These are phyloP conservation scores for Penicillium longicatenatum DNA, from an alignment of 495 filamentous ascomycete genomes.

Conservation along the genomic window DNA sequence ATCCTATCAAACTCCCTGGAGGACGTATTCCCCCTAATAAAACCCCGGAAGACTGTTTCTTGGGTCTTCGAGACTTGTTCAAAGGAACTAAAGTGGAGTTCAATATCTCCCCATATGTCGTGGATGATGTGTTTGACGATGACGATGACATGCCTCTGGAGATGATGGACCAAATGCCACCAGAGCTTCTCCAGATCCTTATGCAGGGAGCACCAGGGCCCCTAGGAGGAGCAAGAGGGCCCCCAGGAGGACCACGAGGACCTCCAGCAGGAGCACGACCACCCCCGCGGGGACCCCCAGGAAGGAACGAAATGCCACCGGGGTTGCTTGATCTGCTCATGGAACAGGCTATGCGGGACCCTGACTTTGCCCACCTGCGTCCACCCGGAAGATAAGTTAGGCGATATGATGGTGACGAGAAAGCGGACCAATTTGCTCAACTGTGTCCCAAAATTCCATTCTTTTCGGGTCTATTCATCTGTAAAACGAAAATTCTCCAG, in stretches of 20 bases:
- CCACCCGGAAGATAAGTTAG: too few relatives aligned
- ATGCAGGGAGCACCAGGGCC: too few relatives aligned
- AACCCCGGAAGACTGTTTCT: slow-evolving; percentile 24
- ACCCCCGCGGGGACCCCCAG: too few relatives aligned
- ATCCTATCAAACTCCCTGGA: slow-evolving; percentile 20
- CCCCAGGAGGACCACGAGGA: too few relatives aligned
- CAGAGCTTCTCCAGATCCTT: not conserved
- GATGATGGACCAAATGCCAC: slow-evolving; percentile 7
- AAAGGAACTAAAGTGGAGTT: slow-evolving; percentile 26
- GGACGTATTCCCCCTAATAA: slow-evolving; percentile 21
- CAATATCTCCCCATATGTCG: slow-evolving; percentile 16
- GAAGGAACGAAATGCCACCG: too few relatives aligned
- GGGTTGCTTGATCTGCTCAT: slow-evolving; percentile 14
- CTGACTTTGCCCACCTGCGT: slow-evolving; percentile 14
- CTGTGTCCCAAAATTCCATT: too few relatives aligned
- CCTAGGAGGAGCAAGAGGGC: too few relatives aligned
- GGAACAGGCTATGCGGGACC: slow-evolving; percentile 11
- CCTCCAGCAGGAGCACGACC: too few relatives aligned
- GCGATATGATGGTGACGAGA: too few relatives aligned
- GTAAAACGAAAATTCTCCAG: too few relatives aligned
- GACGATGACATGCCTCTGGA: slow-evolving; percentile 2
- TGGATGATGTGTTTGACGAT: slow-evolving; percentile 9
- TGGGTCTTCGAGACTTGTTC: slow-evolving; percentile 20
- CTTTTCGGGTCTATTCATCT: too few relatives aligned
- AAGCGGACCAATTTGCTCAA: too few relatives aligned